Percentiles rank a stretch among this genome's conserved stretches.
Conservation (phyloP, 2,329 filamentous ascomycete genomes). For the Blastomyces percursus region DNA sequence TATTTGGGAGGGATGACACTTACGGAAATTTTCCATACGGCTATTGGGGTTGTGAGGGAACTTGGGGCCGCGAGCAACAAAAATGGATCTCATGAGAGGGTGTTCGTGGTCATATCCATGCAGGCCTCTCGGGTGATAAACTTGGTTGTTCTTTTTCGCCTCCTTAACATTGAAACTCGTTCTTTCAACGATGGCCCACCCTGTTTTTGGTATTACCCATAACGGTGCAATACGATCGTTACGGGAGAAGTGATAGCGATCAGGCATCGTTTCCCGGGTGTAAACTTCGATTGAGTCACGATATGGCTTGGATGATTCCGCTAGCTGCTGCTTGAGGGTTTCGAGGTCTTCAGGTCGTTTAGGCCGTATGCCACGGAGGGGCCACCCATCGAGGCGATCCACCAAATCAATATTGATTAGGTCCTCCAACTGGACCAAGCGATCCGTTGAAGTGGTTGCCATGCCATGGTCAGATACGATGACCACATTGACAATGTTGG, state of each 20-base stretch:
- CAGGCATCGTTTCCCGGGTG: slow-evolving; percentile 76
- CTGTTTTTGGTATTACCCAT: slow-evolving; percentile 85
- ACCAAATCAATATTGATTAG: slow-evolving; percentile 67
- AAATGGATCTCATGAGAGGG: slow-evolving; percentile 91
- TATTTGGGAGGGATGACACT: slow-evolving; percentile 31
- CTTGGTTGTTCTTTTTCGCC: slow-evolving; percentile 50
- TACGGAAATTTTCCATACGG: slow-evolving; percentile 69
- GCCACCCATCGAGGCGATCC: slow-evolving; percentile 86
- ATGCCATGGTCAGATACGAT: slow-evolving; percentile 98
- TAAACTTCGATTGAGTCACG: slow-evolving; percentile 67
- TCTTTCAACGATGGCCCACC: slow-evolving; percentile 81
- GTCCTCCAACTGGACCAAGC: slow-evolving; percentile 83
- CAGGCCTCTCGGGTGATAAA: slow-evolving; percentile 71
- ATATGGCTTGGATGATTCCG: slow-evolving; percentile 45
- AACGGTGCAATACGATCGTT: slow-evolving; percentile 86
- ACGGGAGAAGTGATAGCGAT: slow-evolving; percentile 78
- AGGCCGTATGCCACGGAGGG: slow-evolving; percentile 75
- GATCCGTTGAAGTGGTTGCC: slow-evolving; percentile 75
- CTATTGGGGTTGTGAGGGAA: slow-evolving; percentile 81
- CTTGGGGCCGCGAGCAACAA: slow-evolving; percentile 80
- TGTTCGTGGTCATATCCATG: slow-evolving; percentile 95
- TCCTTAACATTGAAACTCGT: slow-evolving; percentile 65
- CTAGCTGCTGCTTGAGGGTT: slow-evolving; percentile 50
- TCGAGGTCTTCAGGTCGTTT: slow-evolving; percentile 57
- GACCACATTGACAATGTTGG: slow-evolving; percentile 80